These are phyloP conservation scores for Colletotrichum coccodes DNA, from an alignment of 2,329 filamentous ascomycete species.

Conservation along the genomic window DNA sequence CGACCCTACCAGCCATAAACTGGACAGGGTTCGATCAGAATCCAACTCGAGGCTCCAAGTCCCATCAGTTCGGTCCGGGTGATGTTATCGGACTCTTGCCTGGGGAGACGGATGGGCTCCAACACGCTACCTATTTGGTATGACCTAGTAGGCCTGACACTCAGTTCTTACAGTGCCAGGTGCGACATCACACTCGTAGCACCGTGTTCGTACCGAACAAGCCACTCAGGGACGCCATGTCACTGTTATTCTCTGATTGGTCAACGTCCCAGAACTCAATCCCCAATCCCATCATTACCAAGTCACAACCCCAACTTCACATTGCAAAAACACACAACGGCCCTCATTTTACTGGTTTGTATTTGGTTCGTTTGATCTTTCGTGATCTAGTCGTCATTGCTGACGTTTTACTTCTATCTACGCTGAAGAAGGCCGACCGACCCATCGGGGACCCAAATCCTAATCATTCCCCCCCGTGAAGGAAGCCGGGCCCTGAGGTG, in stretches of 20 bases:
- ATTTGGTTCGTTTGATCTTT: constrained; percentile 18
- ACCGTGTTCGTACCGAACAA: neutral
- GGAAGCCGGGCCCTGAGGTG: neutral
- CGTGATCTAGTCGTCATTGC: constrained; percentile 19
- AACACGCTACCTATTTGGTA: no score
- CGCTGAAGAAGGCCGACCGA: neutral
- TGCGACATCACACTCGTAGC: neutral
- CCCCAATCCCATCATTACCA: neutral
- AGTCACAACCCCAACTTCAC: neutral
- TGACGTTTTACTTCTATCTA: constrained; percentile 31
- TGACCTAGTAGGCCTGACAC: no score
- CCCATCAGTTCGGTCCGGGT: no score
- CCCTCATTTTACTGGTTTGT: neutral
- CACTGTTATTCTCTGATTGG: constrained; percentile 15
- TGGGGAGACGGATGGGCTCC: no score
- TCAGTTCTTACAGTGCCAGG: neutral
- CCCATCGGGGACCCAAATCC: neutral
- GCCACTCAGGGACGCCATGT: neutral
- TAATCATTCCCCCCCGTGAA: neutral
- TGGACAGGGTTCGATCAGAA: no score
- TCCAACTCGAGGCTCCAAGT: no score
- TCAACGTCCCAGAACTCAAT: neutral
- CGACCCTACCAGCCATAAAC: no score
- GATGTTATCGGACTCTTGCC: no score
- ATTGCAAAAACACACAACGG: neutral